Percentiles rank a stretch among this genome's conserved stretches.
These are phyloP conservation scores for Nemania sp. DNA, from an alignment of 2,329 filamentous ascomycete species.

Conservation along the genomic window DNA sequence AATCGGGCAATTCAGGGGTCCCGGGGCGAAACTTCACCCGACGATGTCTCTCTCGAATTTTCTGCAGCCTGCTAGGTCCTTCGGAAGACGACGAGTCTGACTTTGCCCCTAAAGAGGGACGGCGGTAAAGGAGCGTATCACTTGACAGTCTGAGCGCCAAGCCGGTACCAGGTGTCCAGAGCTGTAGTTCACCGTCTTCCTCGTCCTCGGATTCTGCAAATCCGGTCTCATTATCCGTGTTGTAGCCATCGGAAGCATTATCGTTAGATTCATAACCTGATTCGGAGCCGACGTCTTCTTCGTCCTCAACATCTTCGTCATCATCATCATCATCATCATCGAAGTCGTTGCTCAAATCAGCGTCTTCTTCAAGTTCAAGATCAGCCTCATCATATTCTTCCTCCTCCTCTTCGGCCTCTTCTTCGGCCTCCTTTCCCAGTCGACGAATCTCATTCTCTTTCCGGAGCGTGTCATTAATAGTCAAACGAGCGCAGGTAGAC, in stretches of 20 bases:
- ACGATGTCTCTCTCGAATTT: conserved; percentile 40
- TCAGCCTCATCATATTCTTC: conserved; percentile 51
- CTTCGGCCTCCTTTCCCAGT: conserved; percentile 85
- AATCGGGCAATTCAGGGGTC: conserved; percentile 87
- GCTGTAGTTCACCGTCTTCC: conserved; percentile 62
- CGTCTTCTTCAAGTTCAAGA: conserved; percentile 45
- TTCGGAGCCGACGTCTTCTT: conserved; percentile 44
- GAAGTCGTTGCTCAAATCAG: conserved; percentile 53
- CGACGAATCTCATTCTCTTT: conserved; percentile 89
- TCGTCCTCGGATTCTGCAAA: conserved; percentile 71
- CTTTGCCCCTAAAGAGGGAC: conserved; percentile 48
- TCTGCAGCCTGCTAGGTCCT: conserved; percentile 39
- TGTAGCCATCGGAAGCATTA: conserved; percentile 68
- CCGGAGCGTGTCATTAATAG: conserved; percentile 83
- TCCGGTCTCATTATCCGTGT: conserved; percentile 72
- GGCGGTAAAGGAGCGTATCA: conserved; percentile 44
- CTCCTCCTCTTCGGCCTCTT: conserved; percentile 52
- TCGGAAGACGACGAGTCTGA: conserved; percentile 65
- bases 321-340: conserved; percentile 54
- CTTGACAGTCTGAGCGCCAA: conserved; percentile 44
- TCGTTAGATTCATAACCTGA: conserved; percentile 62
- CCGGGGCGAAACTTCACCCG: conserved; percentile 63
- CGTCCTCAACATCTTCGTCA: conserved; percentile 47
- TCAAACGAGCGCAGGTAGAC: conserved; percentile 70
- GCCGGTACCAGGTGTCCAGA: conserved; percentile 57